A percentile compares a stretch with the other conserved stretches of the same genome.
These are phyloP conservation scores for Apophysomyces trapeziformis DNA, from an alignment of 371 early-diverging fungal genomes.

Conservation along the genomic window DNA sequence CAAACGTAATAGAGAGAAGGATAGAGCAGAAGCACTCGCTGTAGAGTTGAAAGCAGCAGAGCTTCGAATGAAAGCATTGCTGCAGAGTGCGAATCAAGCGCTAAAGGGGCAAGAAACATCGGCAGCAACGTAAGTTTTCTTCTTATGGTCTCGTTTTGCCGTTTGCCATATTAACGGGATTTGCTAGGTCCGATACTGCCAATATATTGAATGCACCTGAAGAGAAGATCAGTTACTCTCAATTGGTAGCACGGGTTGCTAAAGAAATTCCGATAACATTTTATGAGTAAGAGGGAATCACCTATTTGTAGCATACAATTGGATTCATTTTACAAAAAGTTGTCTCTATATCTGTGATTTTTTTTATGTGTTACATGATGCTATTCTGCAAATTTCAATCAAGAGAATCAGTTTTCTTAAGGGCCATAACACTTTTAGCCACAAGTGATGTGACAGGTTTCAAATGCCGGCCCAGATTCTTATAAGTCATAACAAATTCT, in stretches of 20 bases:
- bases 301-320: too few species aligned
- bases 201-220: not conserved
- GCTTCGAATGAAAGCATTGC: conserved; percentile 30
- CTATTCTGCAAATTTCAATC: too few species aligned
- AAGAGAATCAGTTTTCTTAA: too few species aligned
- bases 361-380: too few species aligned
- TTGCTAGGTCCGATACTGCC: not conserved
- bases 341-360: too few species aligned
- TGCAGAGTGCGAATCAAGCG: not conserved
- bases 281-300: not conserved
- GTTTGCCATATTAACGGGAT: not conserved
- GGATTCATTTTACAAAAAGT: too few species aligned
- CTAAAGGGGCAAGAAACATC: not conserved
- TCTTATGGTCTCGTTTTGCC: not conserved
- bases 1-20: conserved; percentile 45
- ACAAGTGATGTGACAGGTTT: too few species aligned
- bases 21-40: conserved; percentile 41
- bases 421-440: too few species aligned
- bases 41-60: conserved; percentile 37
- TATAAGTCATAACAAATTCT: too few species aligned
- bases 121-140: not conserved
- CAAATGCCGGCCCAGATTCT: too few species aligned
- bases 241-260: not conserved
- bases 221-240: not conserved
- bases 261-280: conserved; percentile 1